Conservation (phyloP, 1,139 yeast genomes). For the Sugiyamaella novakii region DNA sequence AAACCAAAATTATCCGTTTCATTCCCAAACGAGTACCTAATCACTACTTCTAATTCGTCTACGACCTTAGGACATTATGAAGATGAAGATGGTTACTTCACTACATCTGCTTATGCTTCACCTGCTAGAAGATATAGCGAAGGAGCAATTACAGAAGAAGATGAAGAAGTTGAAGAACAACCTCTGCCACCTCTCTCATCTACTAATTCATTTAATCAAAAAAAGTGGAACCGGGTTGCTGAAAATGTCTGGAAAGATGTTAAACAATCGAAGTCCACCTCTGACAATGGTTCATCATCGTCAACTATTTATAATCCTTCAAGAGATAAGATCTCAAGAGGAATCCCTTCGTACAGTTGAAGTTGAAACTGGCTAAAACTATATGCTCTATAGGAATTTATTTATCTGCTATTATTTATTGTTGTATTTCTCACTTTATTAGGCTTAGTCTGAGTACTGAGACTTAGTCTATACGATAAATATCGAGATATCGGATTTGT, state of each 20-base stretch:
- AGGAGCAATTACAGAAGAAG: conserved; percentile 21
- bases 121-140: conserved; percentile 14
- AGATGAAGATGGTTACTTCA: conserved; percentile 23
- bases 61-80: conserved; percentile 19
- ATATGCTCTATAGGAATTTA: neutral
- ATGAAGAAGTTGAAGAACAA: conserved; percentile 9
- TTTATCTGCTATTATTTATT: conserved; percentile 4
- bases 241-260: conserved; percentile 14
- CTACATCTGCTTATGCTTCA: conserved; percentile 11
- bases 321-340: neutral
- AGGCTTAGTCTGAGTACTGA: too few species aligned
- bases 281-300: conserved; percentile 1
- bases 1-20: neutral
- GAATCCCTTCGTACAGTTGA: conserved; percentile 11
- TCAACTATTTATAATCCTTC: conserved; percentile 10
- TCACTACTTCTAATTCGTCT: conserved; percentile 4
- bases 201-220: neutral
- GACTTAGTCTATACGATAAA: too few species aligned
- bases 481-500: too few species aligned
- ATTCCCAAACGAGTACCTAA: conserved; percentile 3
- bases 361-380: conserved; percentile 2
- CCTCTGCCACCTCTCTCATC: conserved; percentile 1
- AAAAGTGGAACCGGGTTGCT: conserved; percentile 17
- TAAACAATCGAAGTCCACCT: conserved; percentile 1
- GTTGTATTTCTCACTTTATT: too few species aligned